A percentile compares a stretch with the other conserved stretches of the same genome.
Conservation (phyloP, 129 eudicot genomes). For the Apium graveolens region DNA sequence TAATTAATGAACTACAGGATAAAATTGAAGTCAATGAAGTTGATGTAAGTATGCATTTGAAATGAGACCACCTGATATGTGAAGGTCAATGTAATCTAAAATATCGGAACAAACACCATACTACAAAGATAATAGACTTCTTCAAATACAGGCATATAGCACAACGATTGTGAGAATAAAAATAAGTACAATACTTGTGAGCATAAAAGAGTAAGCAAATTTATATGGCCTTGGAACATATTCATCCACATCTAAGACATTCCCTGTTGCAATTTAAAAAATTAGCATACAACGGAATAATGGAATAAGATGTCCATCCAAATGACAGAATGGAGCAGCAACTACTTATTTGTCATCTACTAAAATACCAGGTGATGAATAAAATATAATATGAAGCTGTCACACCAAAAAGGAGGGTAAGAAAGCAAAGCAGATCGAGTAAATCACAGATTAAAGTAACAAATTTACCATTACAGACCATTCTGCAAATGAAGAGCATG, state of each 20-base stretch:
- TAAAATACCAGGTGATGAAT: not conserved
- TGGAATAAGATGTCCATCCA: not conserved
- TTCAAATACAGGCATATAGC: not conserved
- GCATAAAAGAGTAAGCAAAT: conserved; percentile 95
- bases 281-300: not conserved
- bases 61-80: no score
- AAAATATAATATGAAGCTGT: not conserved
- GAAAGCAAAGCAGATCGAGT: not conserved
- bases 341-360: not conserved
- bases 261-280: conserved; percentile 37
- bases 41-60: no score
- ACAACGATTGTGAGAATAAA: not conserved
- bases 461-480: conserved; percentile 96
- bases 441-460: not conserved
- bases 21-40: no score
- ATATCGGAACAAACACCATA: no score
- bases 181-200: conserved; percentile 36
- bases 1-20: no score
- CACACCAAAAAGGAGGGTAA: not conserved
- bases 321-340: not conserved
- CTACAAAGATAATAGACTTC: no score
- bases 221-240: conserved; percentile 89
- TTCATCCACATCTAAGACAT: conserved; percentile 94
- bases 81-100: no score
- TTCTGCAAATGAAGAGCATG: conserved; percentile 96